Evolutionary conservation across 108 stramenopile genomes (phyloP), one percentile per base, ranked within the genome.

Genomic region (Nitzschia palea): DNA sequence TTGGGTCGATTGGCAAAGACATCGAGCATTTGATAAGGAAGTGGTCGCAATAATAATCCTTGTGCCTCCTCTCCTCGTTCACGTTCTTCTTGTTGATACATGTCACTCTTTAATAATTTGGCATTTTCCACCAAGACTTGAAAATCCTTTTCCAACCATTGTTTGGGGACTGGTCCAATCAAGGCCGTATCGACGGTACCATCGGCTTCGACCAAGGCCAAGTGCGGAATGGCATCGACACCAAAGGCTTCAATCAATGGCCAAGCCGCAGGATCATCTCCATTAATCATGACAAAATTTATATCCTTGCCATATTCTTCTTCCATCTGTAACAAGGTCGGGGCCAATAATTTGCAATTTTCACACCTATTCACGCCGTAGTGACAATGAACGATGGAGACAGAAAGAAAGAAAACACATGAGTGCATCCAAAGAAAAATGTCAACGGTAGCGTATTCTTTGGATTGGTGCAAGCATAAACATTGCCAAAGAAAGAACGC

Each of bases 151-250:
- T 80, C 44, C 15, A 93, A 45, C 22, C 89, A 84, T 62, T 61
- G 60, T 50, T 83, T 80, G 31, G 88, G 87, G 32, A 87, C 81
- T 23, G 87, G 80, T 51, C 91, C 91, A 50, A 93, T 88, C 77
- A 93, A 75, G 6, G 91, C 85, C 34, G 91, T 93, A 73, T 93
- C 91, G 18, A 93, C 91, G 34, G 80, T 79, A 5, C 91, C 91
- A 43, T 85, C 71, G 17, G 76, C 78, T n/a, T 63, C 65, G 1
- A 93, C 44, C 54, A 93, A 45, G 12, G 86, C 85, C 55, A 93
- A 60, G 59, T 93, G 91, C 0, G 91, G 91, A 67, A 93, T 93
- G 53, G 91, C 86, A 67, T 93, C 91, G 0, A 93, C 91, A 27
- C 86, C 85, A 52, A 93, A 85, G 12, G 71, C 59, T 80, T 89